A percentile compares a stretch with the other conserved stretches of the same genome.
Evolutionary conservation across 2,329 filamentous ascomycete genomes (phyloP).

Genomic region (Fusarium sp.): DNA sequence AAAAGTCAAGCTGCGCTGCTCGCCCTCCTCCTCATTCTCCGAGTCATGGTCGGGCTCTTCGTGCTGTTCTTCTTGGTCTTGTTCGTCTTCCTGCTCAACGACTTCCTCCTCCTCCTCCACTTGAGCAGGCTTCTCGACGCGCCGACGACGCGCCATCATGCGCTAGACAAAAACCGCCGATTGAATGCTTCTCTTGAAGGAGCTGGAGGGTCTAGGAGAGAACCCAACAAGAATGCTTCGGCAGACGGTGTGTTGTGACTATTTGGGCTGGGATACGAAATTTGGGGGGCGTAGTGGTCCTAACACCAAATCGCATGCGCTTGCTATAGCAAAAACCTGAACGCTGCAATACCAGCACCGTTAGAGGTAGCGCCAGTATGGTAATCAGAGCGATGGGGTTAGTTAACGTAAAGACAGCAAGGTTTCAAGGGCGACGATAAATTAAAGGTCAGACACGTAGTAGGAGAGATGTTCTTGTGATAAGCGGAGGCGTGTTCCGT

Average conservation of each 20-base stretch:
- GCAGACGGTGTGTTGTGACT: constrained; percentile 2
- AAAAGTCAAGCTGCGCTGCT: constrained; percentile 71
- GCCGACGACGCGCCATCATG: constrained; percentile 53
- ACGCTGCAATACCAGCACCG: neutral
- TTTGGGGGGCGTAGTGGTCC: constrained; percentile 33
- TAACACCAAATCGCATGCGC: constrained; percentile 41
- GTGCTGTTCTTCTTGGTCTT: constrained; percentile 29
- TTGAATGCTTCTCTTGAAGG: neutral
- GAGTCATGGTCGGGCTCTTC: constrained; percentile 28
- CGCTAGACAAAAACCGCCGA: constrained; percentile 23
- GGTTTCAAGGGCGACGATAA: constrained; percentile 17
- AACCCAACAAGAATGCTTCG: neutral
- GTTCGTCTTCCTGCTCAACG: constrained; percentile 41
- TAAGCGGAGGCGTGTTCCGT: constrained; percentile 40
- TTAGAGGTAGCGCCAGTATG: constrained; percentile 6
- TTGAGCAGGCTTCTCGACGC: constrained; percentile 46
- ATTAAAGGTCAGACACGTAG: constrained; percentile 19
- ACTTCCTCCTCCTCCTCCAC: constrained; percentile 45
- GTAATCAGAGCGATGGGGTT: constrained; percentile 6
- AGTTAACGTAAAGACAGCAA: constrained; percentile 15
- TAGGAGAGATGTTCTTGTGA: constrained; percentile 35
- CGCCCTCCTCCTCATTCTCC: constrained; percentile 42
- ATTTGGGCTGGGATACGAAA: constrained; percentile 30
- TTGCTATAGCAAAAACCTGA: constrained; percentile 3
- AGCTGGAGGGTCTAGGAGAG: neutral